Evolutionary conservation across 805 yeast species (phyloP), one percentile per base, ranked within the genome.

Genomic region (Candida alai): DNA sequence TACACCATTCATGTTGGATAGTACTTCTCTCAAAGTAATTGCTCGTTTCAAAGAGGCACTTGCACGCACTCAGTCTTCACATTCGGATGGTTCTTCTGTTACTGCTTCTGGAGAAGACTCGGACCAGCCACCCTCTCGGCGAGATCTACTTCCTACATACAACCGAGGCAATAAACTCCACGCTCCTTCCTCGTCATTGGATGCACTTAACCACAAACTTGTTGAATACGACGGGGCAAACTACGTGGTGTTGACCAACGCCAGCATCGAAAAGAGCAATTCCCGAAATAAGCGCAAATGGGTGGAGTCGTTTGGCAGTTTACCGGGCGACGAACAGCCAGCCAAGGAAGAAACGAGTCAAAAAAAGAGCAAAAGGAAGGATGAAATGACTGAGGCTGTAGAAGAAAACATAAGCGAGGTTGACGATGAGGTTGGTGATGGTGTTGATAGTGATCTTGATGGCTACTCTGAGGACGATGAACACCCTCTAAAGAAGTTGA

Each of bases 1-100:
- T n/a, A n/a, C n/a, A n/a, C n/a, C n/a, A n/a, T n/a, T n/a, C n/a
- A 62, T 63, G 69, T 54, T 65, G 35, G 73, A 66, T 45, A 49
- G 51, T 19, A 52, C 53, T 19, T 60, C 70, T 6, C 45, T 65
- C 19, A 70, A 64, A 26, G 54, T 62, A 10, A 63, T 66, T 25
- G 47, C 60, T 3, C 52, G 55, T 16, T 63, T 66, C 46, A 66
- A 62, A 42, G 59, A 61, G 47, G 61, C 71, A 16, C 45, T 60
- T n/a, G n/a, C n/a, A n/a, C n/a, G n/a, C n/a, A n/a, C n/a, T n/a
- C n/a, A n/a, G n/a, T n/a, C n/a, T n/a, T n/a, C n/a, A n/a, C n/a
- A n/a, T n/a, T n/a, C n/a, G n/a, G n/a, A n/a, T n/a, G n/a, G n/a
- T n/a, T n/a, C n/a, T n/a, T n/a, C n/a, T n/a, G n/a, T n/a, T n/a